A percentile compares a stretch with the other conserved stretches of the same genome.
These are phyloP conservation scores for Phytopythium helicoides DNA, from an alignment of 352 stramenopile species.

Conservation along the genomic window DNA sequence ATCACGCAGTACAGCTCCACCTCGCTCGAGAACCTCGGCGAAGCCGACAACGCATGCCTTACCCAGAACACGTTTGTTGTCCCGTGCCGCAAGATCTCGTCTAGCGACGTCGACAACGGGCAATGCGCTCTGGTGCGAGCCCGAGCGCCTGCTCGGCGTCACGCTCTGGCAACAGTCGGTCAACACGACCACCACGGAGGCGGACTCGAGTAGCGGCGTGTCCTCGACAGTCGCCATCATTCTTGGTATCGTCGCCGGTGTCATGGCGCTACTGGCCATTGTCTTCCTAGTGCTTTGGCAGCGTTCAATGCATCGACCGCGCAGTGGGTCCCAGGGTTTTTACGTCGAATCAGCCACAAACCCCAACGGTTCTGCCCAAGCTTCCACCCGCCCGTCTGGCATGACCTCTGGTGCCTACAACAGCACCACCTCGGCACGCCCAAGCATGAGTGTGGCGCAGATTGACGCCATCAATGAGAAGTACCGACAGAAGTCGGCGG, in stretches of 20 bases:
- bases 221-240: constrained; percentile 17
- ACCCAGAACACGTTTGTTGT: constrained; percentile 23
- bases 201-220: background rate
- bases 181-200: no score
- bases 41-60: constrained; percentile 15
- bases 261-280: constrained; percentile 10
- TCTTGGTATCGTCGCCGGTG: constrained; percentile 8
- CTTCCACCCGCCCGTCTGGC: no score
- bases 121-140: constrained; percentile 25
- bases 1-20: constrained; percentile 9
- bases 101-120: constrained; percentile 5
- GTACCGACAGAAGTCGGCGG: no score
- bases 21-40: constrained; percentile 10
- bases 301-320: background rate
- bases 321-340: background rate
- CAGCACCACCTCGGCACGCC: background rate
- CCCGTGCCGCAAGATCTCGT: constrained; percentile 19
- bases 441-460: constrained; percentile 3
- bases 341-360: constrained; percentile 2
- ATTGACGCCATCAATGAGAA: no score
- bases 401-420: background rate
- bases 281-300: background rate
- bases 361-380: background rate
- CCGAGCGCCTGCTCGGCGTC: constrained; percentile 22
- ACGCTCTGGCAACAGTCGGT: constrained; percentile 13